phyloP scores from a whole-genome alignment of 2,329 filamentous ascomycete species.

The Mollisiaceae sp. region DNA sequence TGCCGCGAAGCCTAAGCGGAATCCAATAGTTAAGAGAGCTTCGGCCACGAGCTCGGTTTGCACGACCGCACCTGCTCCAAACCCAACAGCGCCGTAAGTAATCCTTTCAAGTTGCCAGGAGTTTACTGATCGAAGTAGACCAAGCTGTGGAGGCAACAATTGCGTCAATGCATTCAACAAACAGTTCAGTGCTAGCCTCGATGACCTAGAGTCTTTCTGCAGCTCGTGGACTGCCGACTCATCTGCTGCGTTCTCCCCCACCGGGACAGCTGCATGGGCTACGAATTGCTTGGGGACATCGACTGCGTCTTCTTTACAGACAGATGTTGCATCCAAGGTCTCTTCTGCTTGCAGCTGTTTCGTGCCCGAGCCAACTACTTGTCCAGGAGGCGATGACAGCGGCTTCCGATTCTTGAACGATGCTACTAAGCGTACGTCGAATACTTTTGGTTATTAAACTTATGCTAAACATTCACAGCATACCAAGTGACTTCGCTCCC shows the following conservation, averaged over 20 bases:
- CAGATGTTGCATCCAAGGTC: conserved; percentile 17
- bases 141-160: conserved; percentile 19
- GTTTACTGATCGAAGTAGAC: conserved; percentile 2
- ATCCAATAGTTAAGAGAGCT: conserved; percentile 17
- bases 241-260: conserved; percentile 11
- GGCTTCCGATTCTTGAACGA: conserved; percentile 24
- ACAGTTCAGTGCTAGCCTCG: conserved; percentile 18
- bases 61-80: conserved; percentile 10
- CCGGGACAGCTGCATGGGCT: conserved; percentile 17
- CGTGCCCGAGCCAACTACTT: conserved; percentile 13
- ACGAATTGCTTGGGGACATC: conserved; percentile 14
- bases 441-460: neutral
- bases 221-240: conserved; percentile 14
- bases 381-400: conserved; percentile 13
- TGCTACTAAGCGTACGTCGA: conserved; percentile 21
- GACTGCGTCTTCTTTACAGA: conserved; percentile 6
- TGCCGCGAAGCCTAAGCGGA: conserved; percentile 12
- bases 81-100: conserved; percentile 17
- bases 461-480: conserved; percentile 22
- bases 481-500: conserved; percentile 32
- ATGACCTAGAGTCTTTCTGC: conserved; percentile 19
- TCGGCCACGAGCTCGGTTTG: conserved; percentile 11
- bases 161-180: conserved; percentile 22
- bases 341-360: conserved; percentile 21
- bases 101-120: neutral